These are phyloP conservation scores for Plectosphaerella cucumerina DNA, from an alignment of 2,329 filamentous ascomycete species.

Conservation along the genomic window DNA sequence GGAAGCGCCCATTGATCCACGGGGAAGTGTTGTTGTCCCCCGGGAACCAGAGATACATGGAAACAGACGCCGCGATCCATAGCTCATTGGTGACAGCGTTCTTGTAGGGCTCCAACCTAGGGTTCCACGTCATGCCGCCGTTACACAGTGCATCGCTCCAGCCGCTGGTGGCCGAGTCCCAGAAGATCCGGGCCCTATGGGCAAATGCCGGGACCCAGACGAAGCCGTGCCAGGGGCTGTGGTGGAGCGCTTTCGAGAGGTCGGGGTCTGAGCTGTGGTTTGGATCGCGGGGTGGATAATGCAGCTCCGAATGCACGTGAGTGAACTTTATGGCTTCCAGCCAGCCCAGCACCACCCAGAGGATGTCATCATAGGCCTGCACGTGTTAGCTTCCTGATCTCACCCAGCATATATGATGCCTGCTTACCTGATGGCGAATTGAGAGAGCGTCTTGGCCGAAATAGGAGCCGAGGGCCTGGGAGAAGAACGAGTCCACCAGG, in stretches of 20 bases:
- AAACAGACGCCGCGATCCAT: slow-evolving; percentile 77
- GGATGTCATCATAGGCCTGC: slow-evolving; percentile 87
- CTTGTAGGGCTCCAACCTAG: slow-evolving; percentile 77
- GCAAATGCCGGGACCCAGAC: slow-evolving; percentile 75
- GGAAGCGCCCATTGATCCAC: slow-evolving; percentile 38
- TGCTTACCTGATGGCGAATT: slow-evolving; percentile 54
- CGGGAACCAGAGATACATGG: slow-evolving; percentile 87
- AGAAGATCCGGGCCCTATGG: slow-evolving; percentile 80
- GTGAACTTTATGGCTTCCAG: slow-evolving; percentile 78
- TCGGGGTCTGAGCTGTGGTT: slow-evolving; percentile 16
- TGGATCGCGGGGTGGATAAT: slow-evolving; percentile 40
- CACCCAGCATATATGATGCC: neutral
- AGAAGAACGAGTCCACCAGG: slow-evolving; percentile 77
- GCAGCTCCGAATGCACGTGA: slow-evolving; percentile 59
- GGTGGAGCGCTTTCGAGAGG: slow-evolving; percentile 27
- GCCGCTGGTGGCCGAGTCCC: slow-evolving; percentile 71
- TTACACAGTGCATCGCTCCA: slow-evolving; percentile 80
- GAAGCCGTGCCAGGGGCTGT: slow-evolving; percentile 67
- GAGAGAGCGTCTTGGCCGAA: slow-evolving; percentile 79
- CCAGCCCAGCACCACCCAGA: slow-evolving; percentile 94
- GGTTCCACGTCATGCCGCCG: slow-evolving; percentile 91
- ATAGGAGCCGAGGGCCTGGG: slow-evolving; percentile 72
- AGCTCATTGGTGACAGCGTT: slow-evolving; percentile 95
- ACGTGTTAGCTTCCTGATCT: neutral
- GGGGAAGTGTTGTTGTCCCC: slow-evolving; percentile 72